Percentiles rank a stretch among this genome's conserved stretches.
These are phyloP conservation scores for Entonaema liquescens DNA, from an alignment of 495 filamentous ascomycete species.

Conservation along the genomic window DNA sequence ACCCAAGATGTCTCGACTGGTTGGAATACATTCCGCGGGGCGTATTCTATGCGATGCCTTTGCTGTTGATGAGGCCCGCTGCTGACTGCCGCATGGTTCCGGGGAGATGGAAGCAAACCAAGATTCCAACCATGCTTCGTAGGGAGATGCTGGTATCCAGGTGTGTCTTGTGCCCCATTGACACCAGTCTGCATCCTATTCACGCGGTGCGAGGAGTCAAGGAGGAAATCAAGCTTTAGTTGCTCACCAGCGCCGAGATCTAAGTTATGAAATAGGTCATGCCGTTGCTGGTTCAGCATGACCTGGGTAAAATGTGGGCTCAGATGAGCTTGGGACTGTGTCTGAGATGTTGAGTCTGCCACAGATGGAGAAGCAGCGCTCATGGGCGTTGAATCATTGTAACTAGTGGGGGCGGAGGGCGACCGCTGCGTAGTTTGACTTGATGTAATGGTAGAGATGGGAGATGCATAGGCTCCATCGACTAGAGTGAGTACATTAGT, in stretches of 20 bases:
- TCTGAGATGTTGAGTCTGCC: slow-evolving; percentile 43
- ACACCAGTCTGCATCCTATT: slow-evolving; percentile 48
- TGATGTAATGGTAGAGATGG: slow-evolving; percentile 29
- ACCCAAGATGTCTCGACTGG: slow-evolving; percentile 11
- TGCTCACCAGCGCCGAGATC: slow-evolving; percentile 65
- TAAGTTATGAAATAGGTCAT: slow-evolving; percentile 63
- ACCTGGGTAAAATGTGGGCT: slow-evolving; percentile 35
- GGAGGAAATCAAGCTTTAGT: slow-evolving; percentile 73
- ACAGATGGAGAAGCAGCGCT: slow-evolving; percentile 50
- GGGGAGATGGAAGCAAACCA: slow-evolving; percentile 13
- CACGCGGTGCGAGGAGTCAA: slow-evolving; percentile 58
- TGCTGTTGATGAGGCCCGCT: slow-evolving; percentile 23
- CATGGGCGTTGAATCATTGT: slow-evolving; percentile 47
- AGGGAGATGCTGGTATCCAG: slow-evolving; percentile 48
- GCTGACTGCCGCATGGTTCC: not conserved
- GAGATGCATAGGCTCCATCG: slow-evolving; percentile 36
- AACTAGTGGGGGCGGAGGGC: slow-evolving; percentile 35
- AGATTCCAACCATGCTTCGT: slow-evolving; percentile 59
- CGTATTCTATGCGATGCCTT: slow-evolving; percentile 33
- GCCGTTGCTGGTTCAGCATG: slow-evolving; percentile 60
- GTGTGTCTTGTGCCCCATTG: slow-evolving; percentile 51
- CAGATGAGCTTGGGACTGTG: slow-evolving; percentile 34
- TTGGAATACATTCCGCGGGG: slow-evolving; percentile 11
- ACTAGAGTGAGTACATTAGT: slow-evolving; percentile 19
- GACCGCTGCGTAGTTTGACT: slow-evolving; percentile 30